phyloP scores from a whole-genome alignment of 176 grass and related monocot species.

The Otatea glauca region DNA sequence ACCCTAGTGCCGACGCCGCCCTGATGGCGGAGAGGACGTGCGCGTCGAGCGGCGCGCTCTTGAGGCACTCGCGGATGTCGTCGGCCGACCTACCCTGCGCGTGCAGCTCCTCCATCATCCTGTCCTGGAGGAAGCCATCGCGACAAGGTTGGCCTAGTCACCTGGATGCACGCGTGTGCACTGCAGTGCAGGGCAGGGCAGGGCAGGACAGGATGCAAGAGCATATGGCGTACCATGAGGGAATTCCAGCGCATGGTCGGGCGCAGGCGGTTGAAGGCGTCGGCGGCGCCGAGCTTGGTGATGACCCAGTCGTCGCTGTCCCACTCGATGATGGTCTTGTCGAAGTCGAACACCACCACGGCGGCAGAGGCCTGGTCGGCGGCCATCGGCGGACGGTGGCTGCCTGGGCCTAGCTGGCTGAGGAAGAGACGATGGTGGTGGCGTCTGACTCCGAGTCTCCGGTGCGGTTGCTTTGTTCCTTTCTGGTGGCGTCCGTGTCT shows the following conservation, averaged over 20 bases:
- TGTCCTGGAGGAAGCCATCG: slow-evolving; percentile 57
- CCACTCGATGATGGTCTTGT: slow-evolving; percentile 83
- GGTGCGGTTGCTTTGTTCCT: background rate
- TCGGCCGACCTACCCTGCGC: slow-evolving; percentile 57
- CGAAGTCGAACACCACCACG: slow-evolving; percentile 77
- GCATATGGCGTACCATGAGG: slow-evolving; percentile 50
- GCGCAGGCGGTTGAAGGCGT: slow-evolving; percentile 61
- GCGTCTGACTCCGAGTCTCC: background rate
- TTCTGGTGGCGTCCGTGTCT: background rate
- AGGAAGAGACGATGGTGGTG: background rate
- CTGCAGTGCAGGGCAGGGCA: background rate
- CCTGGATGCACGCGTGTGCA: background rate
- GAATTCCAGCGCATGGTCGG: slow-evolving; percentile 76
- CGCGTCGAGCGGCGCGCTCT: slow-evolving; percentile 57
- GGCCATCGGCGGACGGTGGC: slow-evolving; percentile 39
- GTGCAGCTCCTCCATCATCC: slow-evolving; percentile 83
- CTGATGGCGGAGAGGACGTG: slow-evolving; percentile 65
- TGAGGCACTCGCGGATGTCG: slow-evolving; percentile 66
- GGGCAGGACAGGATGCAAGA: background rate
- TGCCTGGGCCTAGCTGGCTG: background rate
- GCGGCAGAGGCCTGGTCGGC: background rate
- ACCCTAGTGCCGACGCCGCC: slow-evolving; percentile 60
- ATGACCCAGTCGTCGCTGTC: slow-evolving; percentile 90
- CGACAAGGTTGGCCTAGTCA: background rate
- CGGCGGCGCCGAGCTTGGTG: slow-evolving; percentile 63